A percentile compares a stretch with the other conserved stretches of the same genome.
Conservation (phyloP, 257 asterid genomes). For the Solanum boliviense region DNA sequence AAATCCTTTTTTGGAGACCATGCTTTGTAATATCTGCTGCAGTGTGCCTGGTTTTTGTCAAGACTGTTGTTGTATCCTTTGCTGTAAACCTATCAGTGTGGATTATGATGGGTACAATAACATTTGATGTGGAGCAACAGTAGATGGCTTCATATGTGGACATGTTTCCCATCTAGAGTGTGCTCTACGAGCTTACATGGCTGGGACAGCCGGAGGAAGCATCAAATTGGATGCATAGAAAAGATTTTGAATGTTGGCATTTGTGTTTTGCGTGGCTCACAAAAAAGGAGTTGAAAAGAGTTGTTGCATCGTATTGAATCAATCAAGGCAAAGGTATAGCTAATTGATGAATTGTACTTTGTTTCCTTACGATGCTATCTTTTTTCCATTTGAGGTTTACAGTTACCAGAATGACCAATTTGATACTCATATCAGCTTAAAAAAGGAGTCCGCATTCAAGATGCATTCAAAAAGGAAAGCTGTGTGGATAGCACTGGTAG, state of each 20-base stretch:
- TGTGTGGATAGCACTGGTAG: not conserved
- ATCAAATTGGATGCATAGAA: constrained; percentile 63
- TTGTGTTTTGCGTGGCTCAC: constrained; percentile 42
- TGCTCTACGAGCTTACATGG: constrained; percentile 38
- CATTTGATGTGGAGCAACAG: too few relatives aligned
- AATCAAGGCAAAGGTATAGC: constrained; percentile 50
- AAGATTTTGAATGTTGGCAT: constrained; percentile 39
- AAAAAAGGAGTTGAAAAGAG: constrained; percentile 32
- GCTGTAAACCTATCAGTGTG: constrained; percentile 32
- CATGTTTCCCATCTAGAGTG: too few relatives aligned
- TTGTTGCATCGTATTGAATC: constrained; percentile 36
- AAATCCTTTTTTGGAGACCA: constrained; percentile 20
- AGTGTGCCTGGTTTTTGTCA: constrained; percentile 60
- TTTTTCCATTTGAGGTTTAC: not conserved
- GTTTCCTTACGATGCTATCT: not conserved
- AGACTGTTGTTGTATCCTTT: constrained; percentile 78
- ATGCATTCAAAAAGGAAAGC: not conserved
- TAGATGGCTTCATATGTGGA: too few relatives aligned
- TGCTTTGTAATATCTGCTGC: constrained; percentile 68
- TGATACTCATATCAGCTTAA: not conserved
- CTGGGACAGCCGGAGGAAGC: constrained; percentile 71
- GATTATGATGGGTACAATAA: constrained; percentile 12
- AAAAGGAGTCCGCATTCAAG: not conserved
- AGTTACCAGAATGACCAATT: not conserved
- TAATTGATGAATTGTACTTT: not conserved